Evolutionary conservation across 192 early-diverging fungal species (phyloP).

Genomic region (Rhizophagus prolifer): DNA sequence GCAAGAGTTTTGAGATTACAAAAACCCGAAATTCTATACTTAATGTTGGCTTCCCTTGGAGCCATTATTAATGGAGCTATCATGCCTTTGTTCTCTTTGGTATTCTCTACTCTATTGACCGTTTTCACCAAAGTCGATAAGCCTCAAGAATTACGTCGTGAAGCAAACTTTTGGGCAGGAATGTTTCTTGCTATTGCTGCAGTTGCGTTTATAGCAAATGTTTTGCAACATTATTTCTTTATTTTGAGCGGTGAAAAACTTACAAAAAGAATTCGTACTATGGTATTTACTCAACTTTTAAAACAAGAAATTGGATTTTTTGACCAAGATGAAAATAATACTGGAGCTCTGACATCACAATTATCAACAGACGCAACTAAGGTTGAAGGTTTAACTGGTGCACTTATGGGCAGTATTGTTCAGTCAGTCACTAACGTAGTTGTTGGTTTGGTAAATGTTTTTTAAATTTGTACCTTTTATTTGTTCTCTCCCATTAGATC

Average conservation of each 20-base stretch:
- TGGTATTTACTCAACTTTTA: constrained; percentile 69
- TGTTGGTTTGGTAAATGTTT: constrained; percentile 28
- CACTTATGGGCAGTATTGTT: constrained; percentile 51
- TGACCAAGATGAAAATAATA: constrained; percentile 70
- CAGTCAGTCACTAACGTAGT: constrained; percentile 40
- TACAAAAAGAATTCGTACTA: constrained; percentile 58
- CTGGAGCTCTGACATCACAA: constrained; percentile 77
- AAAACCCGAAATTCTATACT: constrained; percentile 51
- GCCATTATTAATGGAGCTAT: constrained; percentile 69
- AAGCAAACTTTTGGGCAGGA: constrained; percentile 52
- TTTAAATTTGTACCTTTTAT: constrained; percentile 30
- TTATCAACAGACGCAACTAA: constrained; percentile 76
- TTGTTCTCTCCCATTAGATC: neutral
- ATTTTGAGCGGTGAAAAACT: constrained; percentile 46
- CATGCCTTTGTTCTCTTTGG: constrained; percentile 78
- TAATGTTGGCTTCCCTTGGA: constrained; percentile 60
- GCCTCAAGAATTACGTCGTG: neutral
- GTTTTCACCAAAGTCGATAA: neutral
- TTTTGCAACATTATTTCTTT: constrained; percentile 55
- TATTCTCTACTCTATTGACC: constrained; percentile 38
- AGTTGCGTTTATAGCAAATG: constrained; percentile 52
- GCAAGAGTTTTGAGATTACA: constrained; percentile 49
- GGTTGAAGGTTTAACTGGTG: constrained; percentile 46
- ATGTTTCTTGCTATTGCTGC: constrained; percentile 52
- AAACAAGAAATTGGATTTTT: constrained; percentile 86